Base-by-base conservation (phyloP, 805 yeast genomes). In the Kluyveromyces dobzhanskii region DNA sequence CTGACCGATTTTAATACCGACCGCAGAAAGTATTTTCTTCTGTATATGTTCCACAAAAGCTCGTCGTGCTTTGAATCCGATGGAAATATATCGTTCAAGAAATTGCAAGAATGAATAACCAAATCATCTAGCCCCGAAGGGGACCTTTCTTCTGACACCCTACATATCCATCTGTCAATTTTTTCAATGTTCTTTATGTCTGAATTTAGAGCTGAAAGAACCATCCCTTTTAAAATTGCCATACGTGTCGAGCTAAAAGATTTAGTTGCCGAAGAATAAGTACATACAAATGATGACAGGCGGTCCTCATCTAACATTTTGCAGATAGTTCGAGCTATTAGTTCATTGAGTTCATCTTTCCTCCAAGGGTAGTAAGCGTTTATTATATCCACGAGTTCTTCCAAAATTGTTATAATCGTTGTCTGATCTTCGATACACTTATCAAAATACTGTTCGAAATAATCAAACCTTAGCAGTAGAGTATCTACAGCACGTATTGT, bases 81-180 rank as follows among this genome's bases (percentile, higher is more conserved):
- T 6, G 19, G 30, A 24, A 34, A 24, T 3, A 34, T 25, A 14
- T 24, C 21, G 19, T 34, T 34, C 37, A 34, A n/a, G 17, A 34
- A 34, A 9, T 16, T 13, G 19, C 37, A 34, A 10, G 19, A 24
- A 11, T 14, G 10, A 14, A 14, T 11, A n/a, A 34, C 13, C 17
- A 34, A 13, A 9, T 12, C 19, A 6, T 24, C 4, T 13, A 10
- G 17, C 19, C 9, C 37, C 2, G 21, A 34, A 27, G n/a, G 11
- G 5, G 6, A 7, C 9, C 11, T 5, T 11, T 34, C 30, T n/a
- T 34, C 37, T 8, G 37, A 34, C 12, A 34, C 21, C n/a, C 24
- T 21, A 16, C 37, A 34, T 6, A 34, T 23, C 37, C 37, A 34
- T 26, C 19, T 34, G 30, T 14, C 29, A 13, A 34, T 17, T 26